Evolutionary conservation across 805 yeast species (phyloP), one percentile per base, ranked within the genome.

Genomic region (Lipomyces mesembrius): DNA sequence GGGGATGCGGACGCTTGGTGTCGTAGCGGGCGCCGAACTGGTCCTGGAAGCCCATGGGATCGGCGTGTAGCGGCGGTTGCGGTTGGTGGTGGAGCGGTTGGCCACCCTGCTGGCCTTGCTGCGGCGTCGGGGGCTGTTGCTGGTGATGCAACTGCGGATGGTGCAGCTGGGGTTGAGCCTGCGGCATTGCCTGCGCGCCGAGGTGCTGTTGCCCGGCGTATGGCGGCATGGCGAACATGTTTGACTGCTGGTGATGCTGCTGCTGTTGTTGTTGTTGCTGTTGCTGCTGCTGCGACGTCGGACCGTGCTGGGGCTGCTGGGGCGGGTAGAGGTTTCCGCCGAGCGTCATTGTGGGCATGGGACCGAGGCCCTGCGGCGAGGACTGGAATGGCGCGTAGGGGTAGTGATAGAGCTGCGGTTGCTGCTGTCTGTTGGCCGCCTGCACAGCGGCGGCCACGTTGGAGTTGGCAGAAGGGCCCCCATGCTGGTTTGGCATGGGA

Each of bases 271-370:
- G 60, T 2, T 58, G 60, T 14, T 58, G 60, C 7, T 57, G 60
- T 29, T 58, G 60, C 6, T 39, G 68, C 27, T 57, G 64, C 43
- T 60, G 60, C 51, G 55, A 64, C 11, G 49, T 9, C 25, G 22
- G 61, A 14, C 29, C 60, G 27, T 61, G 64, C 32, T 61, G 62
- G 11, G 57, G 68, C 20, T 46, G 67, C 37, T 37, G 62, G 22
- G 57, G 62, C n/a, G 62, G 27, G 27, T 39, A 58, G 34, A 56
- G 22, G 32, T 17, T 35, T 3, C 39, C 57, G 14, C 37, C 37
- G 29, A 34, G 59, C 11, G 37, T 8, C 59, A 56, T 37, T 17
- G 49, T 17, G 14, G 59, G 49, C 59, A 56, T 56, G 32, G 59
- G 59, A 9, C 29, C 59, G 5, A 56, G 35, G 2, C n/a, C 37